Base-by-base conservation (phyloP, 202 grass and related monocot species). In the Schoenoplectus triqueter region DNA sequence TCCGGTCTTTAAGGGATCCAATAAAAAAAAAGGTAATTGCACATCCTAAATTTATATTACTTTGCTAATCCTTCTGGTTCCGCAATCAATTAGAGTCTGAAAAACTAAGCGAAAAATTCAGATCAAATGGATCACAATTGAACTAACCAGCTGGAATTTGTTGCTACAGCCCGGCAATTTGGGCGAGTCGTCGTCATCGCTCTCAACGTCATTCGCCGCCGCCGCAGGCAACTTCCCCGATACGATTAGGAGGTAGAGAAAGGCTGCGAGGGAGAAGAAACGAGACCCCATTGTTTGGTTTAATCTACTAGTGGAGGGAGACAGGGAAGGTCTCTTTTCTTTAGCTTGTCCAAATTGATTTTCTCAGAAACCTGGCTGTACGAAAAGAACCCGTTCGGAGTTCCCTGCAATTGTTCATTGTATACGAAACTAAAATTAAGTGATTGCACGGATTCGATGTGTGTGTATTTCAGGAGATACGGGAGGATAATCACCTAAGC, bases 141-240 rank as follows among this genome's bases (percentile, higher is more conserved):
- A 73, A 22, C 81, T 77, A 84, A 93, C 94, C 91, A 97, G 86
- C 61, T 97, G 94, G 86, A 97, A 97, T 68, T 92, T 93, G 80
- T 97, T 93, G 88, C 87, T 90, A 87, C 94, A 97, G 48, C 91
- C 89, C 40, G 91, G 94, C 7, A 81, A 70, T 82, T 78, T 68
- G 73, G 85, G 90, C 73, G 80, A 41, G 74, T 75, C 89, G 7
- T 78, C 86, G 72, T 73, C 82, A 64, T 92, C 87, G 86, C 82
- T 78, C 62, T 84, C 84, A 56, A 90, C 89, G 73, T 90, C 94
- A 48, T 97, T 92, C 41, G 90, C 89, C 2, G 73, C 79, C 42
- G 66, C 82, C 48, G 68, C 64, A 48, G 5, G 57, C 20, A 73
- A 64, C n/a, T 77, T 84, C 13, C 84, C 68, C 5, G 70, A 80